Evolutionary conservation across 306 rosid genomes (phyloP), one percentile per base, ranked within the genome.

Genomic region (Cucurbita ficifolia): DNA sequence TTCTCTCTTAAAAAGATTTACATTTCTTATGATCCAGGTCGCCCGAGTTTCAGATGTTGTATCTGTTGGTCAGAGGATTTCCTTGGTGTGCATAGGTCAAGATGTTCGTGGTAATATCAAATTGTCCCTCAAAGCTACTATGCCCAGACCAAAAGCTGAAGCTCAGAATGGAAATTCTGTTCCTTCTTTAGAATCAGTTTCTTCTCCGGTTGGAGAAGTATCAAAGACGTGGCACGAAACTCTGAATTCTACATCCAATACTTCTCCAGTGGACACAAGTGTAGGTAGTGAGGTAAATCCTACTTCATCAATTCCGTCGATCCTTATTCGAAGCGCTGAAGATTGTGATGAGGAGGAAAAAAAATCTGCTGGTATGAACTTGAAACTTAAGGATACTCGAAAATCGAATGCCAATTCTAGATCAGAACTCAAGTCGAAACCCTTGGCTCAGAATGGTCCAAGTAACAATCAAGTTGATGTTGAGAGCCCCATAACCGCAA

Each of bases 71-170:
- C 95, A 87, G 83, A 87, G 83, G 75, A 80, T 94, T 85, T 81
- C 94, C 75, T 58, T 89, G 87, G 86, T 76, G 89, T 94, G 98
- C 83, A 90, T 89, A 78, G 95, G 92, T 57, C 98, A 89, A 81
- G 98, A 94, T 84, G 89, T 90, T 78, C 91, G 92, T 40, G 96
- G 98, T 77, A 90, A 94, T 87, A 87, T 87, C 60, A 94, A 94
- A 75, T 84, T 94, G 79, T 94, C 97, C 83, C 95, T 86, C 56
- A 94, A 94, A 85, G 96, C 96, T 67, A 57, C 86, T 76, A 64
- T 56, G 67, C 81, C 83, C 38, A 72, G 38, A 70, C 80, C 83
- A 33, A 72, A 58, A 75, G 38, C 79, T 62, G 76, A 75, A 73
- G 38, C 51, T 70, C 76, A 13, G 79, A 83, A 19, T 48, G 83